Evolutionary conservation across 371 early-diverging fungal genomes (phyloP), one percentile per base, ranked within the genome.

Genomic region (Syncephalis plumigaleata): DNA sequence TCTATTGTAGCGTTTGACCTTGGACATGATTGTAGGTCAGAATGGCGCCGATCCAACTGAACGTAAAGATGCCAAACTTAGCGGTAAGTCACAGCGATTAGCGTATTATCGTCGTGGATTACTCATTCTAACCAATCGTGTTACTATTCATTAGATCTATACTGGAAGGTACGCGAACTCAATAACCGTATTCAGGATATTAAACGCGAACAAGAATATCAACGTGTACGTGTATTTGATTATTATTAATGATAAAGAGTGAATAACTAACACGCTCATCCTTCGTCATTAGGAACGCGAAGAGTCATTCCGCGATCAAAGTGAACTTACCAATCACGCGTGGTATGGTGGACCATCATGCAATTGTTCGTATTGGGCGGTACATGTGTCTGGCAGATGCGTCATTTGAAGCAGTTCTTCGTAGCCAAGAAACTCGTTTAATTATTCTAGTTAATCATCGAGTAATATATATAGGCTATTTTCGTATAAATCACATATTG

Each of bases 341-440:
- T 88, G 13, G 77, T 90, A 1, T 78, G 72, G 63, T 96, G 91
- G 91, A 84, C 89, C 9, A 52, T 96, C 43, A 63, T 81, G 21
- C 92, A 94, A 57, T 54, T 93, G 40, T 50, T 70, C 42, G 72
- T 91, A 37, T 70, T 93, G 47, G 85, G 70, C 27, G 61, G 77
- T 20, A 83, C 87, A 20, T 87, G 89, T 57, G 66, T 76, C 47
- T 91, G 92, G 91, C 96, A 96, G 63, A 75, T 91, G 65, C 77
- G 80, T 17, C 87, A 90, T 55, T 77, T 91, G 53, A 80, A 81
- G 55, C 63, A 74, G 53, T 95, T 95, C 77, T 93, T 95, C 55
- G 80, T 82, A 38, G 75, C 91, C 52, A 91, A 93, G 68, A 93
- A 94, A 65, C 74, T 95, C 43, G 87, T 91, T 49, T 92, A 74